Evolutionary conservation across 306 rosid genomes (phyloP).

Genomic region (Coriaria nepalensis): DNA sequence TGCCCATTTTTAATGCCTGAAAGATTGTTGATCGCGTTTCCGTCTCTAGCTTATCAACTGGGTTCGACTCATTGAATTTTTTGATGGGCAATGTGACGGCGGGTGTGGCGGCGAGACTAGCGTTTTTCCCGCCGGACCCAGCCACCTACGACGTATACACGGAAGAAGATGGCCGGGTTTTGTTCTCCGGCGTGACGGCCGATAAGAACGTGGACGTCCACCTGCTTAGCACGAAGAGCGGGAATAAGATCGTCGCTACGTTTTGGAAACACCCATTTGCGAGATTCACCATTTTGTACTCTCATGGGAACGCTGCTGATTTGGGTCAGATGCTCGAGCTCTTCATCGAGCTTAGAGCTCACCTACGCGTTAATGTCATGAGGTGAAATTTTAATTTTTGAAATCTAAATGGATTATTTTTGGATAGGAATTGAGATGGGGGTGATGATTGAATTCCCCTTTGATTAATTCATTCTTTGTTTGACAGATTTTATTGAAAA

Average conservation of each 20-base stretch:
- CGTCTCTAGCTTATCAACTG: constrained; percentile 14
- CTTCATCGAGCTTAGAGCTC: constrained; percentile 91
- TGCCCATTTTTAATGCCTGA: constrained; percentile 29
- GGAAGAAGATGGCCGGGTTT: constrained; percentile 39
- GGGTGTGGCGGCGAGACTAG: constrained; percentile 85
- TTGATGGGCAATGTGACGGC: constrained; percentile 87
- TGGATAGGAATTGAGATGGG: background rate
- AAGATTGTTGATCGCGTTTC: constrained; percentile 8
- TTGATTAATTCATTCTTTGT: background rate
- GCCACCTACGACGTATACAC: constrained; percentile 58
- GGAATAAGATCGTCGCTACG: constrained; percentile 71
- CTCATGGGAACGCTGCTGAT: constrained; percentile 99
- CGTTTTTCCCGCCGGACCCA: constrained; percentile 98
- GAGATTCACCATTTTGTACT: constrained; percentile 72
- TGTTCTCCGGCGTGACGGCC: constrained; percentile 57
- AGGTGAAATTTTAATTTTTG: constrained; percentile 23
- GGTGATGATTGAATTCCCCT: background rate
- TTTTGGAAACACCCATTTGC: constrained; percentile 86
- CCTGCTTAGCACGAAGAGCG: constrained; percentile 51
- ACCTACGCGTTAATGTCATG: constrained; percentile 89
- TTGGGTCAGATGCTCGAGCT: constrained; percentile 93
- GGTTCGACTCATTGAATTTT: constrained; percentile 7
- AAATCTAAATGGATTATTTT: background rate
- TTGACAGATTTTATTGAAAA: background rate
- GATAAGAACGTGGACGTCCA: constrained; percentile 62